Evolutionary conservation across 2,329 filamentous ascomycete species (phyloP).

Genomic region (Xylariaceae sp.): DNA sequence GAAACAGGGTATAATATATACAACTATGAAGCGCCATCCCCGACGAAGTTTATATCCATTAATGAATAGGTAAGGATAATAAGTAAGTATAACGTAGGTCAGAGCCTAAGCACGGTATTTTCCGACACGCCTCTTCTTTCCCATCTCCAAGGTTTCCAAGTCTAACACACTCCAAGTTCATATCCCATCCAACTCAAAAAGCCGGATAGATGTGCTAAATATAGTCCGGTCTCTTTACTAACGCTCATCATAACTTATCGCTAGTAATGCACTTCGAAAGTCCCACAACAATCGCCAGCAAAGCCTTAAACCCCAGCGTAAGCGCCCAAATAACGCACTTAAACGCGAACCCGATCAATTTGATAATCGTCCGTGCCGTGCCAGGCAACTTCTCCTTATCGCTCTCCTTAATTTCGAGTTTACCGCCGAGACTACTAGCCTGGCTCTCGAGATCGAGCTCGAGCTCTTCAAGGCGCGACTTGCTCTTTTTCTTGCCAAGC

Average conservation of each 20-base stretch:
- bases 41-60: too few species aligned
- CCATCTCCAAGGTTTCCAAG: too few species aligned
- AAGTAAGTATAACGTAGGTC: too few species aligned
- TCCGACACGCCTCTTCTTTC: too few species aligned
- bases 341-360: slow-evolving; percentile 49
- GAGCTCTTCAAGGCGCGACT: slow-evolving; percentile 50
- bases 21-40: too few species aligned
- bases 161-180: slow-evolving; percentile 1
- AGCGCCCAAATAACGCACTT: slow-evolving; percentile 57
- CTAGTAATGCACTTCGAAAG: slow-evolving; percentile 48
- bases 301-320: slow-evolving; percentile 51
- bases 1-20: too few species aligned
- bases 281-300: slow-evolving; percentile 47
- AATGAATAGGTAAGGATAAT: too few species aligned
- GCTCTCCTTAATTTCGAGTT: slow-evolving; percentile 36
- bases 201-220: background rate
- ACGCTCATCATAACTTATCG: slow-evolving; percentile 36
- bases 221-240: background rate
- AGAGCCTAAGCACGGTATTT: too few species aligned
- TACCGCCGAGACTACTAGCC: slow-evolving; percentile 42
- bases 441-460: slow-evolving; percentile 64
- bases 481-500: slow-evolving; percentile 28
- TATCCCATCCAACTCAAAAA: background rate
- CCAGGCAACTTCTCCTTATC: slow-evolving; percentile 49
- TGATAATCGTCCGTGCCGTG: slow-evolving; percentile 45